Conservation (phyloP, 306 rosid genomes). For the Delonix regia region DNA sequence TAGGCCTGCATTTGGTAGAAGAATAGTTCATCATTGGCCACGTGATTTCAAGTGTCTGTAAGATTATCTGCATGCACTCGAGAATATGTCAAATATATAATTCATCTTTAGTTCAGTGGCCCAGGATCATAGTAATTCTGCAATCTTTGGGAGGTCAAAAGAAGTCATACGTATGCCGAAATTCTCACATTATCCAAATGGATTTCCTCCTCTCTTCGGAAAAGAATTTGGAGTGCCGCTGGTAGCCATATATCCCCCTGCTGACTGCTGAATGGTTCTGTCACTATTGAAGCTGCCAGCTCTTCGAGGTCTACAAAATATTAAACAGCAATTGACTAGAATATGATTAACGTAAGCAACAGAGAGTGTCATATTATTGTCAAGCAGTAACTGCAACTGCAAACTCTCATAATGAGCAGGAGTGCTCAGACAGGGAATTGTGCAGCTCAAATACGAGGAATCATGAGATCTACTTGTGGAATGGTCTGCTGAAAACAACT, state of each 20-base stretch:
- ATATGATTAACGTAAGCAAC: neutral
- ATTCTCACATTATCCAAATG: conserved; percentile 59
- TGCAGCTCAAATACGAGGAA: neutral
- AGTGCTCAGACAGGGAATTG: neutral
- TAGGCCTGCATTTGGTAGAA: neutral
- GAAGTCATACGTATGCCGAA: neutral
- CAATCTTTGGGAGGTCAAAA: neutral
- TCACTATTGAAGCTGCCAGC: conserved; percentile 37
- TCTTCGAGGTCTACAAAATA: conserved; percentile 49
- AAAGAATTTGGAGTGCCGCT: conserved; percentile 33
- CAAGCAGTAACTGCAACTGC: neutral
- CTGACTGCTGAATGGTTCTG: conserved; percentile 41
- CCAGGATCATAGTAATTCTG: neutral
- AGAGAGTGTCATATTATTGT: neutral
- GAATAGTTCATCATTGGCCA: conserved; percentile 3
- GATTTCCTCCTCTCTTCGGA: conserved; percentile 59
- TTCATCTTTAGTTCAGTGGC: conserved; percentile 1
- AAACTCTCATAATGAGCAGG: conserved; percentile 6
- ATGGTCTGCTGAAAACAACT: neutral
- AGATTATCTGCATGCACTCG: neutral
- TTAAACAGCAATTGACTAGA: neutral
- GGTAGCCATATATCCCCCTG: conserved; percentile 33
- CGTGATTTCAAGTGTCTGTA: neutral
- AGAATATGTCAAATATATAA: neutral
- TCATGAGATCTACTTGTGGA: neutral